A percentile compares a stretch with the other conserved stretches of the same genome.
These are phyloP conservation scores for Fusarium dlaminii DNA, from an alignment of 2,329 filamentous ascomycete genomes.

Conservation along the genomic window DNA sequence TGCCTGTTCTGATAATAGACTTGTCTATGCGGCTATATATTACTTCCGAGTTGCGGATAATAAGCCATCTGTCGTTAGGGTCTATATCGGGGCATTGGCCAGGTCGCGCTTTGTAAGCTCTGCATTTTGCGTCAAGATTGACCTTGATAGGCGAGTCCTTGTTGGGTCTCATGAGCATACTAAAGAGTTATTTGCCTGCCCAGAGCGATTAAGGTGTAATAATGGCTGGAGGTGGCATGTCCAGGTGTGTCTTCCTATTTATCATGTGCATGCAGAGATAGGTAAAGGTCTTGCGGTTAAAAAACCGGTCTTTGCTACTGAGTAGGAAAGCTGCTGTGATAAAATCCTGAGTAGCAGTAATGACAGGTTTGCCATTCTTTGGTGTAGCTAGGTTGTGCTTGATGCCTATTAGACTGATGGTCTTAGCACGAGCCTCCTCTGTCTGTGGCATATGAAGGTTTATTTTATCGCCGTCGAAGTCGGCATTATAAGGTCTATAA, in stretches of 20 bases:
- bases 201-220: constrained; percentile 82
- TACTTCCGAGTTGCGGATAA: constrained; percentile 94
- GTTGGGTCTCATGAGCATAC: constrained; percentile 89
- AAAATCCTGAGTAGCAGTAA: constrained; percentile 99
- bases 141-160: constrained; percentile 82
- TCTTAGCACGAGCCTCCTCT: constrained; percentile 94
- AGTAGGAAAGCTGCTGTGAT: constrained; percentile 94
- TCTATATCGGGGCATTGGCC: constrained; percentile 75
- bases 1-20: constrained; percentile 93
- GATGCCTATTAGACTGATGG: constrained; percentile 96
- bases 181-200: constrained; percentile 98
- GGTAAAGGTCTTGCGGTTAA: constrained; percentile 85
- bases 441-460: constrained; percentile 98
- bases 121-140: constrained; percentile 93
- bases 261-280: constrained; percentile 96
- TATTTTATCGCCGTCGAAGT: constrained; percentile 99
- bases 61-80: constrained; percentile 88
- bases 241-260: constrained; percentile 77
- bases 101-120: constrained; percentile 74
- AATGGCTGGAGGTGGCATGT: constrained; percentile 87
- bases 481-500: constrained; percentile 96
- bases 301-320: constrained; percentile 93
- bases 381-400: constrained; percentile 96
- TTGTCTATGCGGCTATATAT: constrained; percentile 99
- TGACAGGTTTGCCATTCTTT: constrained; percentile 97